Evolutionary conservation across 768 basidiomycete genomes (phyloP).

Genomic region (Suillus subaureus): DNA sequence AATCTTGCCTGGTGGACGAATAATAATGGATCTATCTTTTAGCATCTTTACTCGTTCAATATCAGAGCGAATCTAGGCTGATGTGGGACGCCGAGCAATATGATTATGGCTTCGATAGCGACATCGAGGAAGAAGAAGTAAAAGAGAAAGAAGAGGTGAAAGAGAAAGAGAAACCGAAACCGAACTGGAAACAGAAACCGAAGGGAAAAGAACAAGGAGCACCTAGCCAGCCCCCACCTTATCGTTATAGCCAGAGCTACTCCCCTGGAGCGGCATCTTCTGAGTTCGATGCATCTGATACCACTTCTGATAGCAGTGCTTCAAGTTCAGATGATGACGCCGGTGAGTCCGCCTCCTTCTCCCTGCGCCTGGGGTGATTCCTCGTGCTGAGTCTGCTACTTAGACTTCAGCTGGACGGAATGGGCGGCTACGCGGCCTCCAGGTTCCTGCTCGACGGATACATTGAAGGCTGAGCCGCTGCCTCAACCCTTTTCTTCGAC

Average conservation of each 20-base stretch:
- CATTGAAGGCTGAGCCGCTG: not conserved
- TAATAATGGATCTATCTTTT: not conserved
- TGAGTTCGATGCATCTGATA: not conserved
- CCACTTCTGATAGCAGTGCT: not conserved
- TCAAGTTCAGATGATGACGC: not conserved
- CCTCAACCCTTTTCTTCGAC: conserved; percentile 25
- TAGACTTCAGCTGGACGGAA: not conserved
- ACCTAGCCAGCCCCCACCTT: not conserved
- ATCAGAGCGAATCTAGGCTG: not conserved
- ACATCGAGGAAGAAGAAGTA: conserved; percentile 28
- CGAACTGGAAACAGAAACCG: too few species aligned
- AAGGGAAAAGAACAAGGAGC: not conserved
- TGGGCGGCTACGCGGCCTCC: not conserved
- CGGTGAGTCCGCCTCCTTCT: not conserved
- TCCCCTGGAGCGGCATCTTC: not conserved
- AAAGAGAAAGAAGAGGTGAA: too few species aligned
- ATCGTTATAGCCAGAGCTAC: not conserved
- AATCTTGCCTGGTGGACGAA: not conserved
- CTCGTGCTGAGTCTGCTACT: not conserved
- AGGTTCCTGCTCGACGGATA: not conserved
- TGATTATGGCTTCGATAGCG: conserved; percentile 31
- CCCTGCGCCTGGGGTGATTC: not conserved
- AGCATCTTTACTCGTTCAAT: not conserved
- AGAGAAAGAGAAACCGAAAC: too few species aligned
- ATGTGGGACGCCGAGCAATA: not conserved